Evolutionary conservation across 2,329 filamentous ascomycete genomes (phyloP).

Genomic region (Aspergillus cejpii): DNA sequence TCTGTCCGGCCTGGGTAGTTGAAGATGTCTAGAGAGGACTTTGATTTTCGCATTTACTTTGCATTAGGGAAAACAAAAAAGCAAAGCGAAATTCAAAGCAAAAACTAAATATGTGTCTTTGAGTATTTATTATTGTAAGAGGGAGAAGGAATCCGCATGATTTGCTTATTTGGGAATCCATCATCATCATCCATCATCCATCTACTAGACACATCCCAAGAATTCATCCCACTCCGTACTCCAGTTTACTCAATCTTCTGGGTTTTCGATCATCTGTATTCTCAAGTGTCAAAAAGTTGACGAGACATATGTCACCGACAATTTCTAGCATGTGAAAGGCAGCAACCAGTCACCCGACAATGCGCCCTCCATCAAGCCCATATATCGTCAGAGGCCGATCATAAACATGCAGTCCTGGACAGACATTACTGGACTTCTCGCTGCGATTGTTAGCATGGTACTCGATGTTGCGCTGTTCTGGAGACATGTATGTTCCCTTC

Average conservation of each 20-base stretch:
- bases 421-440: conserved; percentile 23
- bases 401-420: conserved; percentile 21
- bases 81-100: conserved; percentile 32
- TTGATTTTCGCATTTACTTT: conserved; percentile 37
- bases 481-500: conserved; percentile 47
- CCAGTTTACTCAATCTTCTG: too few relatives aligned
- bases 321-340: conserved; percentile 18
- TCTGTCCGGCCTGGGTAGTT: conserved; percentile 29
- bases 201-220: too few relatives aligned
- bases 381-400: not conserved
- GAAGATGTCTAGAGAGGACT: conserved; percentile 35
- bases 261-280: too few relatives aligned
- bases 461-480: conserved; percentile 58
- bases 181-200: too few relatives aligned
- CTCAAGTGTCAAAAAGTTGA: not conserved
- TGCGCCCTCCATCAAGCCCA: conserved; percentile 1
- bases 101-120: conserved; percentile 29
- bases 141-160: too few relatives aligned
- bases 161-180: too few relatives aligned
- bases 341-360: not conserved
- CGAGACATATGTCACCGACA: too few relatives aligned
- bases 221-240: too few relatives aligned
- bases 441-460: conserved; percentile 51
- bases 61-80: conserved; percentile 33
- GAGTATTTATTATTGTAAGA: too few relatives aligned